phyloP scores from a whole-genome alignment of 257 asterid species.

The Linderniella brevidens region DNA sequence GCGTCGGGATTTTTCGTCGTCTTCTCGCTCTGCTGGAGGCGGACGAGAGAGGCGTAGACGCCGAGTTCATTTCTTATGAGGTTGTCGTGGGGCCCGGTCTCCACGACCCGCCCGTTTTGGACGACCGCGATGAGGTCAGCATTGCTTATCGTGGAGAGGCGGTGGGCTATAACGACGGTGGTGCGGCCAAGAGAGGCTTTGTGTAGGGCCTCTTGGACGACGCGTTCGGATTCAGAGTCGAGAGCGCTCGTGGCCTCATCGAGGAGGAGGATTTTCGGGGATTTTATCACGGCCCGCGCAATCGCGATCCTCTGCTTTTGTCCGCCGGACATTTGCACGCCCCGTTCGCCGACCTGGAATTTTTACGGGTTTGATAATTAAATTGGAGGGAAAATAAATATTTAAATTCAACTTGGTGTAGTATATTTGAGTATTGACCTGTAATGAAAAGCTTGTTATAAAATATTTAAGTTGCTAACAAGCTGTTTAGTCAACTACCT shows the following conservation, averaged over 20 bases:
- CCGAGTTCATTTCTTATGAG: slow-evolving; percentile 30
- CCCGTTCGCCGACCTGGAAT: slow-evolving; percentile 85
- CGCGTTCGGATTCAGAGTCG: slow-evolving; percentile 71
- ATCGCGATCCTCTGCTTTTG: slow-evolving; percentile 91
- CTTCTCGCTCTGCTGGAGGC: slow-evolving; percentile 44
- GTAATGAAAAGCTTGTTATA: too few species aligned
- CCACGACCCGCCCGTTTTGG: slow-evolving; percentile 49
- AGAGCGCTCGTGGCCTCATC: slow-evolving; percentile 97
- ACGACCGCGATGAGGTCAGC: slow-evolving; percentile 70
- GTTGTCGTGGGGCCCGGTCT: slow-evolving; percentile 51
- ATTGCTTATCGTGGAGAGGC: slow-evolving; percentile 76
- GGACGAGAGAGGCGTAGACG: slow-evolving; percentile 45
- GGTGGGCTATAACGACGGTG: slow-evolving; percentile 74
- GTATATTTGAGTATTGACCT: too few species aligned
- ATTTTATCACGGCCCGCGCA: slow-evolving; percentile 72
- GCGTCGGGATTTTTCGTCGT: slow-evolving; percentile 8
- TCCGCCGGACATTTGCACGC: slow-evolving; percentile 94
- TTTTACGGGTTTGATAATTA: too few species aligned
- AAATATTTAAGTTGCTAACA: too few species aligned
- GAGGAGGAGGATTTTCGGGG: slow-evolving; percentile 71
- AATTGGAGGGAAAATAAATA: not conserved
- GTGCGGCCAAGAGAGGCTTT: slow-evolving; percentile 73
- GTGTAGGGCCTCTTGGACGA: slow-evolving; percentile 80
- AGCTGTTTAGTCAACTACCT: too few species aligned
- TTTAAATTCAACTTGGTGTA: too few species aligned